Evolutionary conservation across 176 grass and related monocot genomes (phyloP), one percentile per base, ranked within the genome.

Genomic region (Lolium multiflorum): DNA sequence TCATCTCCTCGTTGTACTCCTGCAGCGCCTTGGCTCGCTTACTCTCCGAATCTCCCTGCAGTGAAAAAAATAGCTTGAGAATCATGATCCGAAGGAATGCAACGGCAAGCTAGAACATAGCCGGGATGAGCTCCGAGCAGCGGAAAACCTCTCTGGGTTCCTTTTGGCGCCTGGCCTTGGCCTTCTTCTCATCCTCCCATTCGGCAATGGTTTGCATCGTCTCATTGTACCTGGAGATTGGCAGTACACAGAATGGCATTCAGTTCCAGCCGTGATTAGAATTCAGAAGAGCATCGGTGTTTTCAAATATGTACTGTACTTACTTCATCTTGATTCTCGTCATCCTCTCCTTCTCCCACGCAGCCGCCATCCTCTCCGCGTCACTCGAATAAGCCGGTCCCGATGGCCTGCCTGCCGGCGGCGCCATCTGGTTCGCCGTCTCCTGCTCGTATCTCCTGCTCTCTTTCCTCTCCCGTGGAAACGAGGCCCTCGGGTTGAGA

Each of bases 121-220:
- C 11, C 22, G 50, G 74, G 24, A 71, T 64, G 65, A 4, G 67
- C 31, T 66, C 17, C 26, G 2, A n/a, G 26, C 9, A 44, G 60
- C 61, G 51, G 10, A 81, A 81, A 76, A 98, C 96, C 93, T 95
- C 56, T 85, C 86, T 92, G 11, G 50, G 81, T 3, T 89, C 62
- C 88, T 82, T 87, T 18, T 84, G 79, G 24, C 81, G 70, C 88
- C 81, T 88, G 10, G 93, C 90, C 74, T 94, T 94, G 50, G 63
- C 71, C 86, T 85, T 92, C 88, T 92, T 95, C 74, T 92, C 83
- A 5, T 55, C 64, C 88, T 94, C 93, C 96, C 93, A 95, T 84
- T 94, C 88, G 2, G 76, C 76, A 71, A 94, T 94, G 4, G 83
- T 91, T 13, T 25, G 3, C 66, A 88, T 92, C 20, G 79, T 87